Evolutionary conservation across 805 yeast species (phyloP).

Genomic region (Zygotorulaspora danielsina): DNA sequence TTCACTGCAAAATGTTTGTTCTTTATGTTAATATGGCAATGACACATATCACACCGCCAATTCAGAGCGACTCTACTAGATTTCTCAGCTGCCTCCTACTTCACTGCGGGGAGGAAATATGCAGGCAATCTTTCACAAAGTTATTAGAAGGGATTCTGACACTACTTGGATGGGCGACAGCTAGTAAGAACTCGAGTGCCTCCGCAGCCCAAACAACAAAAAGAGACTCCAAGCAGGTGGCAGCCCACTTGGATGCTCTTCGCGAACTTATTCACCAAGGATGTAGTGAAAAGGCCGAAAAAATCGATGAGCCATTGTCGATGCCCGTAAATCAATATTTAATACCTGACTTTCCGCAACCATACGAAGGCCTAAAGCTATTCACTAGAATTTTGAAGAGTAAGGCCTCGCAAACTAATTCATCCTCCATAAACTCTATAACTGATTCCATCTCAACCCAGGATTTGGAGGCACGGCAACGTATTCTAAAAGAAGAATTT

Average conservation of each 20-base stretch:
- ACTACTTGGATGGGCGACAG: constrained; percentile 65
- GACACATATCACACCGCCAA: constrained; percentile 81
- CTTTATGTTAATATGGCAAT: constrained; percentile 83
- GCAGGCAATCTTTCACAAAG: constrained; percentile 63
- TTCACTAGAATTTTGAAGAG: constrained; percentile 42
- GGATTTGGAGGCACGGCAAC: constrained; percentile 25
- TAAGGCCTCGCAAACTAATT: constrained; percentile 20
- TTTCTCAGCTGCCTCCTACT: constrained; percentile 59
- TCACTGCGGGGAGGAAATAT: constrained; percentile 50
- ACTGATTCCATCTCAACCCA: constrained; percentile 18
- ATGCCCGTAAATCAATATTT: constrained; percentile 41
- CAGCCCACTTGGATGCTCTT: constrained; percentile 38
- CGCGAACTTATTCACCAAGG: constrained; percentile 44
- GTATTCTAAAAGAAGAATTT: constrained; percentile 50
- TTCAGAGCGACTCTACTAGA: constrained; percentile 70
- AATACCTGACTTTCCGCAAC: constrained; percentile 54
- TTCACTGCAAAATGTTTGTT: constrained; percentile 58
- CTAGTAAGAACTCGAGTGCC: constrained; percentile 21
- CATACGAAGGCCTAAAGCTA: constrained; percentile 59
- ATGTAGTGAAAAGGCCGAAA: constrained; percentile 15
- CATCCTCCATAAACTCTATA: constrained; percentile 1
- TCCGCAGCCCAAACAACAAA: constrained; percentile 23
- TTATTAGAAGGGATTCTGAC: constrained; percentile 63
- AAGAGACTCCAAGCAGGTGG: constrained; percentile 24
- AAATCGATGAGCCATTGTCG: constrained; percentile 1